Percentiles rank a stretch among this genome's conserved stretches.
Conservation (phyloP, 805 yeast species). For the Wickerhamiella sorbophila region DNA sequence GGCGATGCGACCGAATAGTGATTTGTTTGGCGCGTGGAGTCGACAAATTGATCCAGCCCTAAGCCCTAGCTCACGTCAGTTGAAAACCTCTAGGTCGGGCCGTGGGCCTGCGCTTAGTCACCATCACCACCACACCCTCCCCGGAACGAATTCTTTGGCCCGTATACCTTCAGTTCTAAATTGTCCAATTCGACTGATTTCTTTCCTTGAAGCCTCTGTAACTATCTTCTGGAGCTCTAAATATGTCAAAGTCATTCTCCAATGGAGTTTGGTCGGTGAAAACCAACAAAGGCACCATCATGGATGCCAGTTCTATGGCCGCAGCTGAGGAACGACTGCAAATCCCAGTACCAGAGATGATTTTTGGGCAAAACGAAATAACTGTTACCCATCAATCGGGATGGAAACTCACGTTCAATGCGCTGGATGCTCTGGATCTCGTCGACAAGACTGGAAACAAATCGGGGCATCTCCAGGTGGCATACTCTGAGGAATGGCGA, state of each 20-base stretch:
- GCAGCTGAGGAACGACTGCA: slow-evolving; percentile 43
- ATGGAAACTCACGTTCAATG: slow-evolving; percentile 49
- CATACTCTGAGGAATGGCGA: slow-evolving; percentile 80
- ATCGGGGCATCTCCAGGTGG: slow-evolving; percentile 46
- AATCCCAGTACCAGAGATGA: slow-evolving; percentile 93
- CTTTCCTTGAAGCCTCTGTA: too few species aligned
- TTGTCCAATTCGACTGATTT: too few species aligned
- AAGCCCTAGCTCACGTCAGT: slow-evolving; percentile 5
- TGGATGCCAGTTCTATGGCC: slow-evolving; percentile 62
- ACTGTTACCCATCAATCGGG: slow-evolving; percentile 33
- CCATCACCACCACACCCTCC: neutral
- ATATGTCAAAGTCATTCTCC: slow-evolving; percentile 7
- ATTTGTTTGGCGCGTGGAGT: slow-evolving; percentile 2
- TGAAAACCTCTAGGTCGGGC: neutral
- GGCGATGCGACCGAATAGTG: neutral
- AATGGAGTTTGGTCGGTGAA: slow-evolving; percentile 48
- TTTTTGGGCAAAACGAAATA: slow-evolving; percentile 72
- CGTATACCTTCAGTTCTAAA: too few species aligned
- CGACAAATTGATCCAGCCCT: slow-evolving; percentile 6
- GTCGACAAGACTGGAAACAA: slow-evolving; percentile 41
- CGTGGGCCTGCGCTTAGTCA: neutral
- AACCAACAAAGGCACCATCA: slow-evolving; percentile 62
- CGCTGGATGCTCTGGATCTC: slow-evolving; percentile 55
- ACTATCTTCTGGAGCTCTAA: neutral
- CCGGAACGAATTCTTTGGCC: neutral